These are phyloP conservation scores for Candida maris DNA, from an alignment of 805 yeast species.

Conservation along the genomic window DNA sequence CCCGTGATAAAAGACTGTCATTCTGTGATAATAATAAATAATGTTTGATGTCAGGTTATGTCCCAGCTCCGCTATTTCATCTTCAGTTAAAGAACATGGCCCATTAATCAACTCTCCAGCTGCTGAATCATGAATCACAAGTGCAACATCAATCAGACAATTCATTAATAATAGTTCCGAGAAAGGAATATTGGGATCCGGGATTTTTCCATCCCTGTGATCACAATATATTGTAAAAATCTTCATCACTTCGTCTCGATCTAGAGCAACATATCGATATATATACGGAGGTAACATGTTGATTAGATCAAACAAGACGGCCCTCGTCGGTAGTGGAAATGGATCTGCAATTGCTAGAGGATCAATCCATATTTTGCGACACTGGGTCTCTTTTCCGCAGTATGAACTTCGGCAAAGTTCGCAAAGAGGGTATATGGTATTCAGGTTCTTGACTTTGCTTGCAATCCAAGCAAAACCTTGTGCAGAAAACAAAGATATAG, in stretches of 20 bases:
- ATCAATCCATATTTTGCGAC: constrained; percentile 32
- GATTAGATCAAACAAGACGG: constrained; percentile 17
- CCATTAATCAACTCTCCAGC: constrained; percentile 2
- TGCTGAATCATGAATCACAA: constrained; percentile 10
- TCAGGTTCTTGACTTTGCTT: constrained; percentile 14
- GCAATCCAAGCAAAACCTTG: constrained; percentile 41
- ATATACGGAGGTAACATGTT: constrained; percentile 1
- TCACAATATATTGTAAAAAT: constrained; percentile 20
- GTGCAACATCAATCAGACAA: constrained; percentile 22
- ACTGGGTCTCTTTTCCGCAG: constrained; percentile 14
- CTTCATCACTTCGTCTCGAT: constrained; percentile 4
- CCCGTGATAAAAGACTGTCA: constrained; percentile 50
- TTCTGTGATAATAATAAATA: constrained; percentile 49
- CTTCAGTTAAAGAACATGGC: constrained; percentile 10
- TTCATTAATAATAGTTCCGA: constrained; percentile 35
- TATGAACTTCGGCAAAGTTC: constrained; percentile 19
- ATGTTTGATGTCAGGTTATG: constrained; percentile 36
- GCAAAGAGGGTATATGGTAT: constrained; percentile 22
- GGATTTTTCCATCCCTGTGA: constrained; percentile 21
- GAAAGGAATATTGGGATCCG: constrained; percentile 23
- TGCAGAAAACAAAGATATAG: constrained; percentile 39
- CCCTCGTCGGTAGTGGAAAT: constrained; percentile 31
- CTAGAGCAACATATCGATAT: not conserved
- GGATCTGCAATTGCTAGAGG: constrained; percentile 28
- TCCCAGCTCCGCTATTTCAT: constrained; percentile 27